Evolutionary conservation across 2,329 filamentous ascomycete genomes (phyloP), one percentile per base, ranked within the genome.

Genomic region (Mycogone perniciosa): DNA sequence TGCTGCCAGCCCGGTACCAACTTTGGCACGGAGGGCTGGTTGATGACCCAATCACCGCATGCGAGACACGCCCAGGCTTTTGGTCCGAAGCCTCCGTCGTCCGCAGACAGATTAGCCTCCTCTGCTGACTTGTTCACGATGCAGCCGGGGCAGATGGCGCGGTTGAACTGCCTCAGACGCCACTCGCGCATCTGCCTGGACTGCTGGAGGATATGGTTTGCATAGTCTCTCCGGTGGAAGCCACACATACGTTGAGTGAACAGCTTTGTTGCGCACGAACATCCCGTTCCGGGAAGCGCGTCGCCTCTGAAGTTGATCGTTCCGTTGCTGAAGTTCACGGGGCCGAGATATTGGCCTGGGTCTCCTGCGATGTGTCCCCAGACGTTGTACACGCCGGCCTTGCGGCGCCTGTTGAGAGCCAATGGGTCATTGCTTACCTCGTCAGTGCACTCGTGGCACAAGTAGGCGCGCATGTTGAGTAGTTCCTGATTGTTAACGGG

Each of bases 261-360:
- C 2, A 73, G 47, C 52, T 71, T 73, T 31, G 53, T 43, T 4
- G 55, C 65, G 56, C 71, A 74, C 4, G 55, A 31, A 55, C 71
- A 74, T 1, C 71, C 71, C 7, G 69, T 72, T 2, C 64, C 37
- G 3, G 60, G 57, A 2, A 10, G 30, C 1, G 50, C 50, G 5
- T 39, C 6, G 44, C 50, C 50, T 26, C 26, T 52, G 40, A 44
- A 44, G 26, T 39, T 33, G 50, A 35, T 37, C 13, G 31, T 34
- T 33, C 40, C 46, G 33, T 47, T 31, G n/a, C 34, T 29, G 35
- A 48, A 29, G 33, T 11, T 6, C 6, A 33, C 31, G 29, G 13
- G 26, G 27, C 31, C 49, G 26, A 5, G 31, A 34, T 13, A 8
- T 42, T 11, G 9, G 26, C n/a, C n/a, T 33, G 5, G 2, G 34